Evolutionary conservation across 176 grass and related monocot species (phyloP), one percentile per base, ranked within the genome.

Genomic region (Olyra latifolia): DNA sequence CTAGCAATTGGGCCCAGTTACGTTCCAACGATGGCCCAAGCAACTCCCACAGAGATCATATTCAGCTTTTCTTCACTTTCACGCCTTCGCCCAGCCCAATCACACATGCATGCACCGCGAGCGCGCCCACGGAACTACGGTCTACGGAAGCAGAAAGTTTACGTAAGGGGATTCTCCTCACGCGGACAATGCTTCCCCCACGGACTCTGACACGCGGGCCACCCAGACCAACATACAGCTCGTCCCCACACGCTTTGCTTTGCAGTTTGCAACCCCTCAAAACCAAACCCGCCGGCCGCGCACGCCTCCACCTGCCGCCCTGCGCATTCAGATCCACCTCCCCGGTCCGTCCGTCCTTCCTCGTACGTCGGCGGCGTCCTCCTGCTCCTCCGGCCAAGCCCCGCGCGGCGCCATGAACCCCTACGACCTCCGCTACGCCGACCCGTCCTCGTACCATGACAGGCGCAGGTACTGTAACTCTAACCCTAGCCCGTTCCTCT

Each of bases 401-500:
- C 53, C 45, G 14, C 19, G 9, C 48, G 57, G 22, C 56, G 78
- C 58, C 71, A 99, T 99, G 96, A 94, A 93, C 24, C 86, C 96
- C 52, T 85, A 81, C 82, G 96, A 99, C 38, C 76, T 71, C 32
- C 87, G 96, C 74, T 95, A 90, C 78, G 90, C 78, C 40, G 96
- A 99, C 90, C 96, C 90, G 6, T 88, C 87, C 42, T 99, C 96
- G 74, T 99, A 99, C 88, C 89, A 87, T 8, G 93, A 95, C 74
- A 91, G 96, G 72, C 90, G 90, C 55, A 99, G 92, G 96, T 99
- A 81, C 8, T 38, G 62, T 5, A 54, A 48, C 70, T 59, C 50
- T 84, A 27, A 58, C 45, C 47, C 47, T 67, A 80, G 56, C 74
- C 71, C 54, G 72, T 47, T 55, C 0, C 15, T 10, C 19, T 47